phyloP scores from a whole-genome alignment of 1,284 basidiomycete species.

The Naganishia cerealis region DNA sequence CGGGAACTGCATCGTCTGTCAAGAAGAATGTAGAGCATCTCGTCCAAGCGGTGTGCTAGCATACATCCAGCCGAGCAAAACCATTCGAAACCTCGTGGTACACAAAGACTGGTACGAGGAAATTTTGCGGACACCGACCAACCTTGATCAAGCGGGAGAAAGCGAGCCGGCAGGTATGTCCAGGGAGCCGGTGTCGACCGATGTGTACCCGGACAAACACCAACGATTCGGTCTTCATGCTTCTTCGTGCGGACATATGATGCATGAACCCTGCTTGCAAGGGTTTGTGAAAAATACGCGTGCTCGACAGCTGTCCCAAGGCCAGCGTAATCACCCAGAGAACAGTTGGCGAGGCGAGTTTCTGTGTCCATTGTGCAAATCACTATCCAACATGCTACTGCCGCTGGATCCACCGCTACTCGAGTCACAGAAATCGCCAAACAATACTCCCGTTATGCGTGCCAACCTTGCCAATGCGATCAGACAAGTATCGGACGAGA shows the following conservation, averaged over 20 bases:
- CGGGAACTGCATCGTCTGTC: constrained; percentile 95
- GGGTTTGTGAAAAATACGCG: constrained; percentile 84
- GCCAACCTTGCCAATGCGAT: constrained; percentile 34
- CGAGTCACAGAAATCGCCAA: constrained; percentile 17
- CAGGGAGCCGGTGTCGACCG: constrained; percentile 49
- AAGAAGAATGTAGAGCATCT: constrained; percentile 78
- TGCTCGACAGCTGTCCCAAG: constrained; percentile 82
- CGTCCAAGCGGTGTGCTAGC: constrained; percentile 86
- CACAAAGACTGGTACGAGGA: constrained; percentile 71
- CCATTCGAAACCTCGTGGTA: constrained; percentile 78
- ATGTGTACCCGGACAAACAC: constrained; percentile 66
- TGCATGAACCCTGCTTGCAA: constrained; percentile 94
- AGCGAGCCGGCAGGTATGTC: constrained; percentile 38
- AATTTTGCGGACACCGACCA: constrained; percentile 64
- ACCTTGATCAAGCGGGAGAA: constrained; percentile 62
- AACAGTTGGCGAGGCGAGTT: constrained; percentile 88
- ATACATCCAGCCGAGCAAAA: constrained; percentile 81
- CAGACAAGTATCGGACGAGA: constrained; percentile 27
- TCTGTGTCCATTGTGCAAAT: constrained; percentile 98
- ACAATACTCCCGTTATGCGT: constrained; percentile 26
- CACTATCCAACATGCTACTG: constrained; percentile 88
- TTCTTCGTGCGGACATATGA: constrained; percentile 93
- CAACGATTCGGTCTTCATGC: constrained; percentile 82
- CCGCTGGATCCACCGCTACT: constrained; percentile 65
- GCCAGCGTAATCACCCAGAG: constrained; percentile 92